Conservation (phyloP, 176 grass and related monocot species). For the Musa troglodytarum region DNA sequence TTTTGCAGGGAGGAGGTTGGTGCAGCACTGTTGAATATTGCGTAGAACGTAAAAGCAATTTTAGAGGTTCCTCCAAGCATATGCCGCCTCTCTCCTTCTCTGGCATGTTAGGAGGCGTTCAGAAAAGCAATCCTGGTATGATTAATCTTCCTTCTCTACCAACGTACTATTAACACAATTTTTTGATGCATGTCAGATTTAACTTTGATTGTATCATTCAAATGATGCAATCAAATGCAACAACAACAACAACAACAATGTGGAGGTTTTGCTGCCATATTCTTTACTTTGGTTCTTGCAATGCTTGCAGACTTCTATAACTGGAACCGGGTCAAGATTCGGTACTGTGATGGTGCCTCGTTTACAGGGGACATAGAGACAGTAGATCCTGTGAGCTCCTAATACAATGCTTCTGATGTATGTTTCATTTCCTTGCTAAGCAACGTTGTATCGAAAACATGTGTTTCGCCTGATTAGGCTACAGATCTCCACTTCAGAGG, state of each 20-base stretch:
- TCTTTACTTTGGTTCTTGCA: neutral
- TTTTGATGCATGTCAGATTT: too few species aligned
- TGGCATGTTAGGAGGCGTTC: neutral
- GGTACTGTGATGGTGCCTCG: conserved; percentile 17
- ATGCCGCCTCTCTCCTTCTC: conserved; percentile 14
- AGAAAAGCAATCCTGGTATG: conserved; percentile 8
- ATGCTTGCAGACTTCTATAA: conserved; percentile 17
- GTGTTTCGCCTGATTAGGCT: neutral
- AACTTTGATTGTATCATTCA: too few species aligned
- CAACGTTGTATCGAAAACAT: neutral
- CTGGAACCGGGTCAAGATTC: conserved; percentile 20
- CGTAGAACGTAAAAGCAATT: neutral
- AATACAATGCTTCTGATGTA: neutral
- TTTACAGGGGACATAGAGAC: conserved; percentile 9
- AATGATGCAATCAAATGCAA: too few species aligned
- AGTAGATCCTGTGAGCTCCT: conserved; percentile 14
- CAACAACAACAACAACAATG: neutral
- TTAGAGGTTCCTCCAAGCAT: conserved; percentile 17
- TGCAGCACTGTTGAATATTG: conserved; percentile 8
- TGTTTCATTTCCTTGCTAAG: neutral
- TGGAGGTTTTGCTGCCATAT: neutral
- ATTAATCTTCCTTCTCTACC: too few species aligned
- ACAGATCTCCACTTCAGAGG: conserved; percentile 19
- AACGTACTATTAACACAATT: too few species aligned
- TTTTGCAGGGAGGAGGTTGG: conserved; percentile 22